Evolutionary conservation across 148 eudicot genomes (phyloP).

Genomic region (Hydrangea macrophylla): DNA sequence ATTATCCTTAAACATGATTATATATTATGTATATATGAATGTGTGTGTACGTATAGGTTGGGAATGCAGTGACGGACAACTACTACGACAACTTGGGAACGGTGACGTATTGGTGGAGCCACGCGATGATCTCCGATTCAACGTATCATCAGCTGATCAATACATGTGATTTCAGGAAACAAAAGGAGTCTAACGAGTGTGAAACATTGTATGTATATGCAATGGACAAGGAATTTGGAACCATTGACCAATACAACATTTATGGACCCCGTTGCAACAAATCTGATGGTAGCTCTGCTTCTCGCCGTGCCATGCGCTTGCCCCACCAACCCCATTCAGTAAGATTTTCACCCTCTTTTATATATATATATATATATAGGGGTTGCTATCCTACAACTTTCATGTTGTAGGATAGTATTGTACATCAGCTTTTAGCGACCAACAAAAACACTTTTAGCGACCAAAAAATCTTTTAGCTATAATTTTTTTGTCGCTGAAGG

Average conservation of each 20-base stretch:
- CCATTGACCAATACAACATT: constrained; percentile 91
- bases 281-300: constrained; percentile 38
- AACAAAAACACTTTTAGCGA: too few species aligned
- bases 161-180: constrained; percentile 71
- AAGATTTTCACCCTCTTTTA: background rate
- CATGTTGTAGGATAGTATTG: too few species aligned
- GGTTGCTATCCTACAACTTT: too few species aligned
- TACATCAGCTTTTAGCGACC: too few species aligned
- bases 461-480: background rate
- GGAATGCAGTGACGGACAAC: constrained; percentile 95
- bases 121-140: constrained; percentile 90
- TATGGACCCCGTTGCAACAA: constrained; percentile 85
- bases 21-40: background rate
- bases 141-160: constrained; percentile 62
- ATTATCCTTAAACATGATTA: too few species aligned
- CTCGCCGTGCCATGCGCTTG: constrained; percentile 50
- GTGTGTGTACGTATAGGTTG: constrained; percentile 82
- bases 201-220: constrained; percentile 77
- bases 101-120: constrained; percentile 97
- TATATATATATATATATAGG: too few species aligned
- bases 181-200: constrained; percentile 84
- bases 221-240: constrained; percentile 91
- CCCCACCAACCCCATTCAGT: constrained; percentile 75
- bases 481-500: background rate
- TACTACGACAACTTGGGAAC: constrained; percentile 95